Evolutionary conservation across 2,329 filamentous ascomycete genomes (phyloP), one percentile per base, ranked within the genome.

Genomic region (Elsinoe perseae): DNA sequence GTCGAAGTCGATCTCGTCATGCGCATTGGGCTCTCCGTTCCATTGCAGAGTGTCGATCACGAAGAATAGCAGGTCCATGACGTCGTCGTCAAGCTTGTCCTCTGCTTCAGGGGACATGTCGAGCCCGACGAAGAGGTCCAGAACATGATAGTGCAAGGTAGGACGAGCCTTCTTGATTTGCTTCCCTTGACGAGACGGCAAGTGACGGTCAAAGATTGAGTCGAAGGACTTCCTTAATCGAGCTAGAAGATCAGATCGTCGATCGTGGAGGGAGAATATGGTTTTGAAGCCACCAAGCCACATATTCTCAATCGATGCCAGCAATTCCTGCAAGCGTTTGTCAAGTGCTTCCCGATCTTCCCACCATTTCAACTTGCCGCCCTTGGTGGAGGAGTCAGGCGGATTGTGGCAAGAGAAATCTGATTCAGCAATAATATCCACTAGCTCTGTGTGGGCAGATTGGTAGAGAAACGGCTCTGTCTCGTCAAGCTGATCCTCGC

Each of bases 1-100:
- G 63, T 98, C 93, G 66, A 97, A 95, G 70, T 97, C 92, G 60
- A 98, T 88, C 72, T 98, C 93, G 64, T 98, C 93, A 70, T 96
- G 96, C 0, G 95, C 93, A 67, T 97, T 98, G 48, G 84, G 82
- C 72, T 98, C 95, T 14, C 93, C 93, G 63, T 95, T 89, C 70
- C 98, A 97, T 68, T 97, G 93, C 2, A 98, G 77, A 53, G 97
- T 91, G 65, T 98, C 93, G 4, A 98, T 85, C 1, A 97, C 87
- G 67, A 97, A 97, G 72, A 96, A 97, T 2, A 98, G 80, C 25
- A 98, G 75, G 68, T 98, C 93, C 62, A 86, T 89, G n/a, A 98
- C 74, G 0, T 86, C 83, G 65, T 97, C 92, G 61, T 97, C 92
- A 20, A 95, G 79, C 60, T 95, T 89, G 57, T 75, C 73, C 6